Conservation (phyloP, 345 rosid species). For the Populus euphratica region DNA sequence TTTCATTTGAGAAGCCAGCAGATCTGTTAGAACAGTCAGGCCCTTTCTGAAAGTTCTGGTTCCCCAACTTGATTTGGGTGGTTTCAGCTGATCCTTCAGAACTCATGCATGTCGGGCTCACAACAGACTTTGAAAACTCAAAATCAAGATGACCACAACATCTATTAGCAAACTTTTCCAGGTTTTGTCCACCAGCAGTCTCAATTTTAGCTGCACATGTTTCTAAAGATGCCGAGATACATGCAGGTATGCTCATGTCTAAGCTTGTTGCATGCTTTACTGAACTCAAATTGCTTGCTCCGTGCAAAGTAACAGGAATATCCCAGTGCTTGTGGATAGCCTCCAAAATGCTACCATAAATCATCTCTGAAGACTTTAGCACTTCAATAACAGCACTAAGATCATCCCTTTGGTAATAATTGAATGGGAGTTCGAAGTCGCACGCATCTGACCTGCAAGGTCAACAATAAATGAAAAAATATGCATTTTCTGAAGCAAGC, state of each 20-base stretch:
- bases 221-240: conserved; percentile 27
- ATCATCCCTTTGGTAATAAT: conserved; percentile 63
- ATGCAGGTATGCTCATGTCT: conserved; percentile 15
- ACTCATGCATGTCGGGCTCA: conserved; percentile 31
- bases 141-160: conserved; percentile 31
- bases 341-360: conserved; percentile 47
- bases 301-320: conserved; percentile 35
- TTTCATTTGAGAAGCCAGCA: conserved; percentile 28
- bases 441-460: conserved; percentile 73
- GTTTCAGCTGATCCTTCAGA: conserved; percentile 67
- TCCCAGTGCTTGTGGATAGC: conserved; percentile 68
- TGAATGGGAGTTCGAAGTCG: conserved; percentile 40
- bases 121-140: conserved; percentile 26
- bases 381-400: conserved; percentile 53
- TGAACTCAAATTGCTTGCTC: conserved; percentile 37
- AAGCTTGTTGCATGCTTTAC: conserved; percentile 28
- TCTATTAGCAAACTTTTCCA: conserved; percentile 37
- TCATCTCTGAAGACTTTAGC: conserved; percentile 53
- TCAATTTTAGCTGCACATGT: conserved; percentile 19
- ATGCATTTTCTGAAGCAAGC: conserved; percentile 11
- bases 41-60: conserved; percentile 37
- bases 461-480: conserved; percentile 13
- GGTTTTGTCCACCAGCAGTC: conserved; percentile 33
- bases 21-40: conserved; percentile 15
- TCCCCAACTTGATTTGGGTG: conserved; percentile 40